Base-by-base conservation (phyloP, 108 stramenopile genomes). In the Craspedostauros australis region DNA sequence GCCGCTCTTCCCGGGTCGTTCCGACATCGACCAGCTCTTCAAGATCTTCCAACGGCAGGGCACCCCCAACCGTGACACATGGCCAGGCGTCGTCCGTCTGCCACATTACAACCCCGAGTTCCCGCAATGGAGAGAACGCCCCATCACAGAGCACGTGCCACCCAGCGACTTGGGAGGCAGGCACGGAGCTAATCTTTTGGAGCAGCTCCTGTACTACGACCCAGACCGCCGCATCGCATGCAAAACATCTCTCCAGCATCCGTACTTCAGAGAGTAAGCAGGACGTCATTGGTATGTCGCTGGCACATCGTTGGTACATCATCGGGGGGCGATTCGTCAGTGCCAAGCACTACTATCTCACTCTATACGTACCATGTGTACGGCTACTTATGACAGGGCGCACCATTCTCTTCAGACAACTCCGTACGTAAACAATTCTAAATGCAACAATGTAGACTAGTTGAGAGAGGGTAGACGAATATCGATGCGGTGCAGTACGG, bases 71-170 rank as follows among this genome's bases (percentile, higher is more conserved):
- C 73, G 76, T 50, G 75, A 60, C 39, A 66, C 56, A 50, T 97
- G 96, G 96, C 93, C 90, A 9, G 89, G 84, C 27, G 77, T 94
- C 11, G 57, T 72, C n/a, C 56, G 81, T 23, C 67, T 99, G 44
- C 93, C 95, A 8, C 79, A 97, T 76, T 95, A 85, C 67, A 86
- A 90, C 58, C 78, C 80, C 1, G 79, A 88, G 46, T 95, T 97
- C 64, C 94, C 94, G 5, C 74, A 80, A 53, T 94, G 93, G 93
- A 65, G 70, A 24, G 80, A 86, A 58, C 68, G 85, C 46, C 72
- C 77, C 8, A 84, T 86, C 56, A 88, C 85, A 5, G 87, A 93
- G 46, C 85, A 88, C 59, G 86, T 85, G 34, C 76, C 85, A 36
- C 33, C 70, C 32, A 71, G 80, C 26, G 61, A 73, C 0, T 55